These are phyloP conservation scores for Pseudocercospora fijiensis DNA, from an alignment of 2,329 filamentous ascomycete genomes.

Conservation along the genomic window DNA sequence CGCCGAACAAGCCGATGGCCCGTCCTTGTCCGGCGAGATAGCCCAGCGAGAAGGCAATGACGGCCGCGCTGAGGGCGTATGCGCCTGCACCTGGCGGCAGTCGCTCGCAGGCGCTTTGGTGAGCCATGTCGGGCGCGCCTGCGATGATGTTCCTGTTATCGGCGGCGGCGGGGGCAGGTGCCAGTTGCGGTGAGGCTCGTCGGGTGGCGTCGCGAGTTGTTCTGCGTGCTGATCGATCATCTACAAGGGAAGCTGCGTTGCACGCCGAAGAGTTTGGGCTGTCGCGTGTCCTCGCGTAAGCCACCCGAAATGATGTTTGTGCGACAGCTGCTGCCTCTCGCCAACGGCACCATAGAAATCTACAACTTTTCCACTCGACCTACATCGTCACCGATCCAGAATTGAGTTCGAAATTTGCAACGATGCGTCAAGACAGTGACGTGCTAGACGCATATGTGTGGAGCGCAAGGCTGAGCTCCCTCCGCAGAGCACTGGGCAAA, in stretches of 20 bases:
- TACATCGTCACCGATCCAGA: not conserved
- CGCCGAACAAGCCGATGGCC: slow-evolving; percentile 71
- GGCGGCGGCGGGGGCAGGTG: not conserved
- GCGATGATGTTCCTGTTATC: not conserved
- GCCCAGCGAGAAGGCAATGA: slow-evolving; percentile 71
- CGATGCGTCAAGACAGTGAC: slow-evolving; percentile 1
- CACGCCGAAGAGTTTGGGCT: not conserved
- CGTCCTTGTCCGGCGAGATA: slow-evolving; percentile 68
- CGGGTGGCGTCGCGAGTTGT: not conserved
- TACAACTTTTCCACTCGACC: slow-evolving; percentile 24
- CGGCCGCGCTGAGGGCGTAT: slow-evolving; percentile 69
- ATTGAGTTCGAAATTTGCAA: slow-evolving; percentile 25
- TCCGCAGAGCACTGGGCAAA: not conserved
- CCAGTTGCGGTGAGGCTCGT: slow-evolving; percentile 1
- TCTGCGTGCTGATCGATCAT: not conserved
- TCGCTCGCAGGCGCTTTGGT: slow-evolving; percentile 24
- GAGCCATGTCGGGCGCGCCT: slow-evolving; percentile 12
- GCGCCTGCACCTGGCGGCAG: slow-evolving; percentile 55
- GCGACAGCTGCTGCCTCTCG: not conserved
- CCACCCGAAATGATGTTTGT: not conserved
- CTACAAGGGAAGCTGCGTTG: not conserved
- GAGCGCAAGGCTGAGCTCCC: not conserved
- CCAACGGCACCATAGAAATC: slow-evolving; percentile 14
- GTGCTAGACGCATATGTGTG: not conserved
- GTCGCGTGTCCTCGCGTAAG: not conserved